Conservation (phyloP, 805 yeast species). For the Debaryomyces castellii region DNA sequence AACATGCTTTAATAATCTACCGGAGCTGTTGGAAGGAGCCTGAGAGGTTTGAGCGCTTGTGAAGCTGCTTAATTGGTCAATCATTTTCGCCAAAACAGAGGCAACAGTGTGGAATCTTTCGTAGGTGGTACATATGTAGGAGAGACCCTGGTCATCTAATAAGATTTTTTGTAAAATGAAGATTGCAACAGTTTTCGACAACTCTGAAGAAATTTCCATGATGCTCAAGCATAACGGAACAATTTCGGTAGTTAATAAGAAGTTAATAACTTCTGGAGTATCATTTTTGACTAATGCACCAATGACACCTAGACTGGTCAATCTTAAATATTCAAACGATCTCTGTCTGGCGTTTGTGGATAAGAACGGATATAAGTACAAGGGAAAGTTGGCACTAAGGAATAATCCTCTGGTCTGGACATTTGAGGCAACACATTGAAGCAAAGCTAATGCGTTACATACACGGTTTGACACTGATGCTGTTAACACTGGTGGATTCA, state of each 20-base stretch:
- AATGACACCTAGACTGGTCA: slow-evolving; percentile 92
- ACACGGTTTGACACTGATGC: slow-evolving; percentile 90
- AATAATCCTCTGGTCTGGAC: slow-evolving; percentile 84
- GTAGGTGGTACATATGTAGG: slow-evolving; percentile 90
- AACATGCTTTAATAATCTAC: slow-evolving; percentile 86
- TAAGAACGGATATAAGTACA: slow-evolving; percentile 89
- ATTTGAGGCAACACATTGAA: slow-evolving; percentile 97
- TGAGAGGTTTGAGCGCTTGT: slow-evolving; percentile 48
- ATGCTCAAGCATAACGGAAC: slow-evolving; percentile 92
- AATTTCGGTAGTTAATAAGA: slow-evolving; percentile 90
- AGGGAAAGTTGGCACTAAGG: slow-evolving; percentile 85
- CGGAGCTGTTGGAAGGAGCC: slow-evolving; percentile 50
- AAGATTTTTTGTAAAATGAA: slow-evolving; percentile 92
- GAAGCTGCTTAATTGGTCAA: slow-evolving; percentile 61
- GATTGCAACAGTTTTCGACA: slow-evolving; percentile 94
- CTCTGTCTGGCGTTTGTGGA: slow-evolving; percentile 89
- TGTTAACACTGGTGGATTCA: slow-evolving; percentile 82
- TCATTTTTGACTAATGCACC: slow-evolving; percentile 97
- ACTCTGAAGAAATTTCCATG: slow-evolving; percentile 92
- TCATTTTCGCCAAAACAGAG: slow-evolving; percentile 83
- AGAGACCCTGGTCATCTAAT: slow-evolving; percentile 86
- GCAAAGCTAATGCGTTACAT: slow-evolving; percentile 89
- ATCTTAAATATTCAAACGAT: slow-evolving; percentile 88
- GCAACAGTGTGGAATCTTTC: slow-evolving; percentile 95
- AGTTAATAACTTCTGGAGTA: slow-evolving; percentile 90